Percentiles rank a stretch among this genome's conserved stretches.
Conservation (phyloP, 495 filamentous ascomycete species). For the Bryoglossum gracile region DNA sequence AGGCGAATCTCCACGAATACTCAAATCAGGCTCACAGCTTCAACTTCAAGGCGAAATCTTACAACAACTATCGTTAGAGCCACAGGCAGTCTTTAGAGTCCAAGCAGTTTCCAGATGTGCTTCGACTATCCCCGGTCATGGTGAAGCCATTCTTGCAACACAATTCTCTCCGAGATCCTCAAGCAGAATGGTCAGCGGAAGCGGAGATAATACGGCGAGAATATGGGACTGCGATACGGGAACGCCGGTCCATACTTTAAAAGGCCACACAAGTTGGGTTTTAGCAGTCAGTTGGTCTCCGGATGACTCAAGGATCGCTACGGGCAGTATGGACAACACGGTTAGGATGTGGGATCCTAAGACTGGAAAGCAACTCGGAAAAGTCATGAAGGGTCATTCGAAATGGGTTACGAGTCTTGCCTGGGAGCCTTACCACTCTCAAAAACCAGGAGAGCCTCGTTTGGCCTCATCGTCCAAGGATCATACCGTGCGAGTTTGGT, state of each 20-base stretch:
- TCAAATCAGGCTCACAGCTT: too few species aligned
- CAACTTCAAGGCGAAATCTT: too few species aligned
- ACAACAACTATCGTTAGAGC: too few species aligned
- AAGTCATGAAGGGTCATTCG: conserved; percentile 77
- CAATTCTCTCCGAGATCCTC: conserved; percentile 82
- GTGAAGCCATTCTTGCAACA: conserved; percentile 80
- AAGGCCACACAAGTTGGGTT: conserved; percentile 93
- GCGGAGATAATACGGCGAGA: conserved; percentile 84
- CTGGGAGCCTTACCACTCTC: conserved; percentile 93
- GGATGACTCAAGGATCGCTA: conserved; percentile 74
- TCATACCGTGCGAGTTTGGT: conserved; percentile 82
- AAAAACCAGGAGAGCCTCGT: conserved; percentile 63
- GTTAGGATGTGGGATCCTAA: conserved; percentile 86
- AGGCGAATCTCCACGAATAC: too few species aligned
- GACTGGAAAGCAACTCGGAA: conserved; percentile 68
- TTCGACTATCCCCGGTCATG: conserved; percentile 83
- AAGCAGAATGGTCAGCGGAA: conserved; percentile 77
- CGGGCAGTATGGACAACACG: conserved; percentile 89
- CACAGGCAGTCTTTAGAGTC: conserved; percentile 91
- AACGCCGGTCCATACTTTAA: conserved; percentile 80
- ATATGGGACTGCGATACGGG: conserved; percentile 96
- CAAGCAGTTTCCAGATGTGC: conserved; percentile 86
- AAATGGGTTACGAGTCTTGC: conserved; percentile 84
- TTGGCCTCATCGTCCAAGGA: conserved; percentile 89
- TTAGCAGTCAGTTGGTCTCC: conserved; percentile 81